Evolutionary conservation across 305 asterid species (phyloP).

Genomic region (Nicotiana rustica): DNA sequence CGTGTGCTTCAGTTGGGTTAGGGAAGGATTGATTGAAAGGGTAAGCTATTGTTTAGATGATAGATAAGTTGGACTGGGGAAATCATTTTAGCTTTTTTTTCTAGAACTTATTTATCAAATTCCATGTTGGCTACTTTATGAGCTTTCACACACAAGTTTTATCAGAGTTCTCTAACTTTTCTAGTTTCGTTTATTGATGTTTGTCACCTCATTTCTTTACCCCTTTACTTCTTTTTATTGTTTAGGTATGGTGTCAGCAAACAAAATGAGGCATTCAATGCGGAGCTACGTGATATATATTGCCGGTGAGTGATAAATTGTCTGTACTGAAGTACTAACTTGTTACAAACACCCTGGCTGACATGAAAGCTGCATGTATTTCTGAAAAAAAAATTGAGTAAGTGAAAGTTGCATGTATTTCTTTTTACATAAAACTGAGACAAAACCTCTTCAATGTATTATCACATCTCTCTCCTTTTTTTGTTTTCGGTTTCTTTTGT

Average conservation of each 20-base stretch:
- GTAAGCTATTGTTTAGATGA: too few relatives aligned
- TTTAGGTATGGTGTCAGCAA: slow-evolving; percentile 93
- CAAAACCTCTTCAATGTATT: slow-evolving; percentile 10
- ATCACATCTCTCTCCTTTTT: background rate
- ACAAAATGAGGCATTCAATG: slow-evolving; percentile 86
- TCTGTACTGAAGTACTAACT: background rate
- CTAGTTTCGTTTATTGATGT: background rate
- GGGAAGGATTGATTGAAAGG: too few relatives aligned
- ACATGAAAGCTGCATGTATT: slow-evolving; percentile 11
- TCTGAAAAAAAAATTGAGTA: background rate
- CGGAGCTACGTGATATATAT: slow-evolving; percentile 93
- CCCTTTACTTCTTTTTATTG: slow-evolving; percentile 38
- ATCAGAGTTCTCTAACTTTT: slow-evolving; percentile 23
- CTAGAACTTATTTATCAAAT: background rate
- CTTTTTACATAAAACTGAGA: background rate
- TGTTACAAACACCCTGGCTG: background rate
- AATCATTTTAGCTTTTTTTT: too few relatives aligned
- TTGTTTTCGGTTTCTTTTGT: slow-evolving; percentile 4
- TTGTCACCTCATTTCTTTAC: slow-evolving; percentile 32
- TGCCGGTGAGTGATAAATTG: slow-evolving; percentile 63
- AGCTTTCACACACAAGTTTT: background rate
- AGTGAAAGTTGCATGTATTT: slow-evolving; percentile 20
- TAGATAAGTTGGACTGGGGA: too few relatives aligned
- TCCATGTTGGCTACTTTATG: slow-evolving; percentile 9
- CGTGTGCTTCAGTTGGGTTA: too few relatives aligned